Base-by-base conservation (phyloP, 1,284 basidiomycete species). In the Heterobasidion irregulare region DNA sequence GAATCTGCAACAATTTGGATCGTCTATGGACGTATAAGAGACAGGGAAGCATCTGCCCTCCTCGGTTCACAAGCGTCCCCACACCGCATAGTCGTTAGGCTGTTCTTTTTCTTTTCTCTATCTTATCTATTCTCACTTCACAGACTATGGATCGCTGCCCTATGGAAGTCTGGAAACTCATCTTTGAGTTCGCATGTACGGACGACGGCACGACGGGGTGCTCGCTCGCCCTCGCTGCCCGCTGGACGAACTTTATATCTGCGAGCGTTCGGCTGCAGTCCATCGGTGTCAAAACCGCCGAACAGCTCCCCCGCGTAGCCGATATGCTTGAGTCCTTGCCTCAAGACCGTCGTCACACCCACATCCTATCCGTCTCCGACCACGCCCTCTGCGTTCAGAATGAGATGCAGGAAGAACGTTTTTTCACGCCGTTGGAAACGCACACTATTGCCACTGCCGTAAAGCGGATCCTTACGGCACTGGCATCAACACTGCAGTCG, bases 131-230 rank as follows among this genome's bases (percentile, higher is more conserved):
- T 12, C 48, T 9, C n/a, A 41, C 38, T 8, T 12, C 38, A 41
- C 48, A 32, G 8, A 35, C 51, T 18, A 56, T 56, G 54, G 34
- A 47, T 35, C 43, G 34, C n/a, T 47, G 26, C 19, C 54, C 54
- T 33, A 33, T 52, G 51, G 55, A 56, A 26, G 32, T 56, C 8
- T 56, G 51, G 50, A 15, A 16, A 3, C 61, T 63, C 38, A 68
- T 68, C 36, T 65, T 67, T 58, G 53, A 62, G 55, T 62, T 63
- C 38, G 65, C 67, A 10, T 68, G 67, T 54, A 59, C 59, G 12
- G 67, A 68, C 55, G 65, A 65, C 48, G 67, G 66, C 12, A 55
- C 55, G 5, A 66, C 66, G 7, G 65, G 63, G 0, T 62, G 63
- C 45, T 54, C 66, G 2, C 64, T 69, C 46, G 47, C 65, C 7